A percentile compares a stretch with the other conserved stretches of the same genome.
Evolutionary conservation across 345 rosid species (phyloP).

Genomic region (Arabis alpina): DNA sequence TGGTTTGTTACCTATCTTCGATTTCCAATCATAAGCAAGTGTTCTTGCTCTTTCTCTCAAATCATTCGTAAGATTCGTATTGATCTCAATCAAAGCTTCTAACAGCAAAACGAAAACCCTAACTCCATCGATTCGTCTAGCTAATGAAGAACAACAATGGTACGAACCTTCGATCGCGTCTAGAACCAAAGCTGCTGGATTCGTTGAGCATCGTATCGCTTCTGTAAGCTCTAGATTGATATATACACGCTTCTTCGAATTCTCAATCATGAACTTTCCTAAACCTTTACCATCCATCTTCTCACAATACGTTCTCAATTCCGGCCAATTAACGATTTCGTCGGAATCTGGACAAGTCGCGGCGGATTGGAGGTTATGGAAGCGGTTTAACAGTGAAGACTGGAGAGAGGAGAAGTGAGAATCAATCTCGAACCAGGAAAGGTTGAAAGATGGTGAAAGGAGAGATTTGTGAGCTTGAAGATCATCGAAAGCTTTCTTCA

Average conservation of each 20-base stretch:
- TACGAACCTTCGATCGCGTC: slow-evolving; percentile 70
- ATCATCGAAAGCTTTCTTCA: slow-evolving; percentile 69
- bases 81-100: slow-evolving; percentile 55
- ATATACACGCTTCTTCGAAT: slow-evolving; percentile 41
- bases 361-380: slow-evolving; percentile 53
- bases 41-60: slow-evolving; percentile 61
- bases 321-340: slow-evolving; percentile 41
- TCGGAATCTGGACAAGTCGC: slow-evolving; percentile 10
- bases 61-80: slow-evolving; percentile 43
- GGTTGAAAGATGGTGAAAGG: slow-evolving; percentile 49
- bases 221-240: slow-evolving; percentile 47
- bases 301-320: slow-evolving; percentile 57
- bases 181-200: slow-evolving; percentile 58
- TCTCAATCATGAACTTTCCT: slow-evolving; percentile 49
- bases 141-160: not conserved
- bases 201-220: slow-evolving; percentile 47
- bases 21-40: slow-evolving; percentile 72
- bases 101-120: slow-evolving; percentile 56
- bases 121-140: slow-evolving; percentile 34
- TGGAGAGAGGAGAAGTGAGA: slow-evolving; percentile 62
- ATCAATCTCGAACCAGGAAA: slow-evolving; percentile 71
- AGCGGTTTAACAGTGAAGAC: slow-evolving; percentile 45
- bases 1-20: slow-evolving; percentile 41
- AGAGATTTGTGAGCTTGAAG: slow-evolving; percentile 59
- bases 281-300: slow-evolving; percentile 72